Base-by-base conservation (phyloP, 805 yeast genomes). In the Torulaspora franciscae region DNA sequence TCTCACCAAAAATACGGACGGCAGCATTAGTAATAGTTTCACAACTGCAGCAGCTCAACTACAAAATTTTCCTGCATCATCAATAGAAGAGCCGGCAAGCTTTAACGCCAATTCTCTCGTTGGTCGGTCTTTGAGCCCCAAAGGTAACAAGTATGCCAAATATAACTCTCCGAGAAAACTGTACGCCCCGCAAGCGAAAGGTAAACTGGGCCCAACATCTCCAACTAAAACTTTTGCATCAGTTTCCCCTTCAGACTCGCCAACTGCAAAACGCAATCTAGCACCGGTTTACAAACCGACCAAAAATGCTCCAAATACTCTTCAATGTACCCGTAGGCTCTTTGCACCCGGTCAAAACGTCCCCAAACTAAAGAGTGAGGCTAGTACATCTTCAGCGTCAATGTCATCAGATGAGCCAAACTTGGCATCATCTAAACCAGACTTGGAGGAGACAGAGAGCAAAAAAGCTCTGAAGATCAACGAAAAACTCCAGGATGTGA, bases 41-140 rank as follows among this genome's bases (percentile, higher is more conserved):
- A 58, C 61, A 3, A 62, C 66, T 1, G 68, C 68, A 3, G 66
- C 65, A 13, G 50, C 46, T 5, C 63, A 61, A 23, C 41, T 50
- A 9, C 47, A 50, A 25, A 35, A 27, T 19, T 25, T 30, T 32
- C n/a, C 28, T 6, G 30, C 9, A 6, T 40, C 45, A 23, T 47
- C 53, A 15, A 35, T 42, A 24, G 33, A 17, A 15, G 43, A 32
- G 7, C 37, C 24, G 9, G 30, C 32, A 6, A 34, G 30, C 7
- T 19, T 23, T 13, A 45, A 19, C 15, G 30, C 35, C 22, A 25
- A 14, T 4, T 19, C 44, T 14, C 34, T 29, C 7, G 14, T 6
- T 11, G 19, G 43, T 2, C 40, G 19, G 10, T 7, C 13, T 44
- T 43, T 30, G 49, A 47, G 19, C 34, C 46, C 32, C 37, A 38